phyloP scores from a whole-genome alignment of 2,329 filamentous ascomycete species.

The Curvularia sp. region DNA sequence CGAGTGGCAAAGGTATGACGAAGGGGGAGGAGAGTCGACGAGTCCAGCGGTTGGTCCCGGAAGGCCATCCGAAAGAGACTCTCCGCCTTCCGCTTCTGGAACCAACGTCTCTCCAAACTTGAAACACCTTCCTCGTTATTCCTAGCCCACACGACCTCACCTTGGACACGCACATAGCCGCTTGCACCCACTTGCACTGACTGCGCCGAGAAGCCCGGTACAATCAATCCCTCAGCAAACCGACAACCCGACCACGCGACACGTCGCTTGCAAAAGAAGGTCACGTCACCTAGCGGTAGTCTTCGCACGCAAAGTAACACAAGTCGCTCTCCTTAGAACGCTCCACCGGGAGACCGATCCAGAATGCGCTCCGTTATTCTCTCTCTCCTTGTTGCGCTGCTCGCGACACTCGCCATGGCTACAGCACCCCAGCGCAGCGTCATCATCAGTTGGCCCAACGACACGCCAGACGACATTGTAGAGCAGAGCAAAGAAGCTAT shows the following conservation, averaged over 20 bases:
- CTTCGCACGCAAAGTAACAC: background rate
- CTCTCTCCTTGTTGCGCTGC: conserved; percentile 64
- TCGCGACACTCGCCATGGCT: conserved; percentile 69
- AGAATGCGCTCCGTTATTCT: conserved; percentile 72
- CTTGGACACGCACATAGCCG: conserved; percentile 5
- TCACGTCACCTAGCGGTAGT: background rate
- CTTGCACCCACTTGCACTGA: background rate
- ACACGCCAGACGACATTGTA: conserved; percentile 72
- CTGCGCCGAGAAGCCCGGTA: conserved; percentile 1
- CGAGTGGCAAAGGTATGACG: conserved; percentile 4
- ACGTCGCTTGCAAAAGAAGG: background rate
- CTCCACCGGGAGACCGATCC: background rate
- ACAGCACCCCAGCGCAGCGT: conserved; percentile 70
- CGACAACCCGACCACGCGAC: background rate
- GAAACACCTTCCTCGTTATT: conserved; percentile 13
- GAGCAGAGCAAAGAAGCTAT: conserved; percentile 76
- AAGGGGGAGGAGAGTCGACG: background rate
- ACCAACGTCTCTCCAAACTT: conserved; percentile 6
- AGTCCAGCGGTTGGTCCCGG: conserved; percentile 1
- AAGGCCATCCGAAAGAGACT: conserved; percentile 15
- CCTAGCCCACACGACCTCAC: background rate
- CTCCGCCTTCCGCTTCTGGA: conserved; percentile 19
- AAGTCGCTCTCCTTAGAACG: background rate
- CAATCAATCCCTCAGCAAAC: background rate
- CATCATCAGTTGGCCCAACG: conserved; percentile 77